Evolutionary conservation across 495 filamentous ascomycete genomes (phyloP), one percentile per base, ranked within the genome.

Genomic region (Aspergillus sclerotiicarbonarius): DNA sequence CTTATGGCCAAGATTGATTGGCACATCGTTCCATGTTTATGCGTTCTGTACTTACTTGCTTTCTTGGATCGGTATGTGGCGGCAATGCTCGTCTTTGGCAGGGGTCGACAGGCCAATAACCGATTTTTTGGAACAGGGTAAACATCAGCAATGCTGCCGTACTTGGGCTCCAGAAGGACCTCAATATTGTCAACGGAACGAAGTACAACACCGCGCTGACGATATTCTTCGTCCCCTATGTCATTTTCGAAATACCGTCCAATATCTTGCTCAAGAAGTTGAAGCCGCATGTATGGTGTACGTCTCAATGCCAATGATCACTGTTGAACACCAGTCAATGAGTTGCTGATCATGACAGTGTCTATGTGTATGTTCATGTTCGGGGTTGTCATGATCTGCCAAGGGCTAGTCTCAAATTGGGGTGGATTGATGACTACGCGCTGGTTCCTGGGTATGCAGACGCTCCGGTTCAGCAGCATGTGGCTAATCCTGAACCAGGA

Each of bases 161-260:
- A 49, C 79, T 84, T 32, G 82, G 84, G 45, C 77, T 93, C n/a
- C 78, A 79, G 50, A 61, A 75, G 10, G 88, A 95, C 39, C 72
- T 94, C 12, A 39, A 77, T 16, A 79, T 96, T 19, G 66, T 56
- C 18, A 59, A 60, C 0, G 77, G 76, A 25, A 79, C 80, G 12
- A 81, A 89, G 64, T 92, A 87, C 71, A 94, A 93, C 72, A 88
- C 82, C 13, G 90, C 88, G 0, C 74, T 96, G 57, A 85, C 84
- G 20, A 93, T 96, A 61, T 96, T 97, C 80, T 98, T 96, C 74
- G 85, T 97, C 0, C 92, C 93, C 0, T 98, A 96, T 67, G 82
- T 96, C 60, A 60, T 93, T 47, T 87, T 87, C 62, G 92, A 85
- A 69, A 94, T 98, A 51, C 94, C 93, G 3, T 91, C 88, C 50